phyloP scores from a whole-genome alignment of 2,329 filamentous ascomycete genomes.

The Cyclaneusma minus region DNA sequence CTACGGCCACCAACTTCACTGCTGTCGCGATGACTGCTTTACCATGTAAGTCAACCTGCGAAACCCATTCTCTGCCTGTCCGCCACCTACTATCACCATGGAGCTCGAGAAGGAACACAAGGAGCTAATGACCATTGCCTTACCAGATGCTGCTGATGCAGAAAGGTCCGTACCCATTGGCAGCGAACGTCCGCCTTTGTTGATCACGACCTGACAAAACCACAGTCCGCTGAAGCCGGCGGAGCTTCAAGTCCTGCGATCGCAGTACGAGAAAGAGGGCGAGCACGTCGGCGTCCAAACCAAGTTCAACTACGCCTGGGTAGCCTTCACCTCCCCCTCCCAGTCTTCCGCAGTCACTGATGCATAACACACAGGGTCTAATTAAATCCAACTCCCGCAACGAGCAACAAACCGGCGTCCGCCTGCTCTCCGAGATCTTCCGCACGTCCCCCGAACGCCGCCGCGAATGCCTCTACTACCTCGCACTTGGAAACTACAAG shows the following conservation, averaged over 20 bases:
- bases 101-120: no score
- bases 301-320: slow-evolving; percentile 99
- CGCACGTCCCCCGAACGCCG: slow-evolving; percentile 81
- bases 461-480: slow-evolving; percentile 95
- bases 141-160: slow-evolving; percentile 84
- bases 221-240: slow-evolving; percentile 75
- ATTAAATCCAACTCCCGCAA: slow-evolving; percentile 77
- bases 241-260: slow-evolving; percentile 81
- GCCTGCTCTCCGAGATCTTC: slow-evolving; percentile 92
- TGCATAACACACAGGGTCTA: slow-evolving; percentile 46
- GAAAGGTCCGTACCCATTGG: slow-evolving; percentile 51
- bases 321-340: slow-evolving; percentile 23
- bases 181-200: not conserved
- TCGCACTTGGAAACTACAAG: slow-evolving; percentile 95
- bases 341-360: not conserved
- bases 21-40: no score
- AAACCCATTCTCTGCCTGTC: no score
- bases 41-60: no score
- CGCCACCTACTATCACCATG: no score
- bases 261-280: slow-evolving; percentile 95
- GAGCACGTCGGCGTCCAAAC: slow-evolving; percentile 95
- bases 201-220: slow-evolving; percentile 7
- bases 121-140: slow-evolving; percentile 6
- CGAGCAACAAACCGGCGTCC: slow-evolving; percentile 90
- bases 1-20: no score